phyloP scores from a whole-genome alignment of 306 rosid genomes.

The Corylus avellana region DNA sequence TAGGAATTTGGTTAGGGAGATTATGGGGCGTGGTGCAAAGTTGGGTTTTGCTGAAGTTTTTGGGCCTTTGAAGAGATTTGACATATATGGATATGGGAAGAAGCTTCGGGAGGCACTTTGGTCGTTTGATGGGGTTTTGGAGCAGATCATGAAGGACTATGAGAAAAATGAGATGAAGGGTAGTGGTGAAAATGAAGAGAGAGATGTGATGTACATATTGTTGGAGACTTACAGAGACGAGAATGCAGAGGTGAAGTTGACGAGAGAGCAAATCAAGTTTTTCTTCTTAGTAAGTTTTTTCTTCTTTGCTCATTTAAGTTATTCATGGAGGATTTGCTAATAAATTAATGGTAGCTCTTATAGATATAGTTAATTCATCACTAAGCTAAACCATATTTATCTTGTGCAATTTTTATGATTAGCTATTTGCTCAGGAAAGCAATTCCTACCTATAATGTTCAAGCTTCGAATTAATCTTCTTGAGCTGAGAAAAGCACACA shows the following conservation, averaged over 20 bases:
- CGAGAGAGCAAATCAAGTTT: neutral
- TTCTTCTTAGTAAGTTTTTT: neutral
- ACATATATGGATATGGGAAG: neutral
- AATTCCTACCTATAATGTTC: too few species aligned
- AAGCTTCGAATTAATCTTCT: too few species aligned
- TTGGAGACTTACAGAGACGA: neutral
- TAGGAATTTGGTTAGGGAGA: neutral
- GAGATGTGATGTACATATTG: constrained; percentile 5
- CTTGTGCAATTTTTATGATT: too few species aligned
- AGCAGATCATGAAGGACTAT: neutral
- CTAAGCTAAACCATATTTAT: too few species aligned
- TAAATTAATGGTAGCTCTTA: too few species aligned
- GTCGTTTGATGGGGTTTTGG: neutral
- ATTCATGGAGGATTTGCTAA: too few species aligned
- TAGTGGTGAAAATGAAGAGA: neutral
- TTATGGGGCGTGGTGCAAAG: neutral
- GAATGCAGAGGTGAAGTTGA: neutral
- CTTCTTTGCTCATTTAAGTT: neutral
- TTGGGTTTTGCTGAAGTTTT: neutral
- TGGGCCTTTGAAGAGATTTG: neutral
- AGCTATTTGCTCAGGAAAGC: too few species aligned
- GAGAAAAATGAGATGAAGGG: neutral
- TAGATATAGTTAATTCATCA: too few species aligned
- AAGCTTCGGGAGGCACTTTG: neutral
- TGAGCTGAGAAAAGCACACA: too few species aligned